Percentiles rank a stretch among this genome's conserved stretches.
phyloP scores from a whole-genome alignment of 768 basidiomycete genomes.

The Piloderma croceum region DNA sequence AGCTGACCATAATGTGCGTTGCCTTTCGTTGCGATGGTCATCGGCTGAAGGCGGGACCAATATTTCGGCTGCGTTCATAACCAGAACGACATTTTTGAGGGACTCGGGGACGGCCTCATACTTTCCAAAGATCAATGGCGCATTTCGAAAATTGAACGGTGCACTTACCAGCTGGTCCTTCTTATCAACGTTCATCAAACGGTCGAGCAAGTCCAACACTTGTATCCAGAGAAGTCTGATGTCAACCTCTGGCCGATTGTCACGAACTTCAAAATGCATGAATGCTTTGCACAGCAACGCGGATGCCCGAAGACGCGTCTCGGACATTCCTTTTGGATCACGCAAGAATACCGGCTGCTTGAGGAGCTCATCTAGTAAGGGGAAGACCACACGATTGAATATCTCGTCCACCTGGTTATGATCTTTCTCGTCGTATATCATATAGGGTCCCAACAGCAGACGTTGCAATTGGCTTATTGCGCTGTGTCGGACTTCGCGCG shows the following conservation, averaged over 20 bases:
- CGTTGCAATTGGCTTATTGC: slow-evolving; percentile 82
- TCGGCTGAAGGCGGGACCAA: slow-evolving; percentile 53
- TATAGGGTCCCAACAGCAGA: slow-evolving; percentile 71
- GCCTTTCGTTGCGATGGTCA: slow-evolving; percentile 51
- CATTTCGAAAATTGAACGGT: neutral
- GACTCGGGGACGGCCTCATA: slow-evolving; percentile 95
- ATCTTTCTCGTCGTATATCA: slow-evolving; percentile 54
- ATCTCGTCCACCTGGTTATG: slow-evolving; percentile 68
- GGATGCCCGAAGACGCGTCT: slow-evolving; percentile 82
- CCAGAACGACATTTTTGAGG: slow-evolving; percentile 91
- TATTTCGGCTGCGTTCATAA: slow-evolving; percentile 88
- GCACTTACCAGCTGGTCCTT: slow-evolving; percentile 78
- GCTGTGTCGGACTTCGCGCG: slow-evolving; percentile 77
- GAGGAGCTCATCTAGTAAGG: slow-evolving; percentile 85
- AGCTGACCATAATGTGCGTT: slow-evolving; percentile 73
- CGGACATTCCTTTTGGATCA: slow-evolving; percentile 84
- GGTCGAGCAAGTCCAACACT: slow-evolving; percentile 83
- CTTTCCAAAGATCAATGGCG: slow-evolving; percentile 34
- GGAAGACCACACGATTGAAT: slow-evolving; percentile 87
- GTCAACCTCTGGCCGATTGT: slow-evolving; percentile 53
- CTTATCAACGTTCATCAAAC: slow-evolving; percentile 81
- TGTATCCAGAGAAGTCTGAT: slow-evolving; percentile 80
- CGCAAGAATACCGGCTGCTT: slow-evolving; percentile 73
- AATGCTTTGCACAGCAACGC: slow-evolving; percentile 94
- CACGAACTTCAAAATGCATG: slow-evolving; percentile 84